Base-by-base conservation (phyloP, 257 asterid species). In the Coffea eugenioides region DNA sequence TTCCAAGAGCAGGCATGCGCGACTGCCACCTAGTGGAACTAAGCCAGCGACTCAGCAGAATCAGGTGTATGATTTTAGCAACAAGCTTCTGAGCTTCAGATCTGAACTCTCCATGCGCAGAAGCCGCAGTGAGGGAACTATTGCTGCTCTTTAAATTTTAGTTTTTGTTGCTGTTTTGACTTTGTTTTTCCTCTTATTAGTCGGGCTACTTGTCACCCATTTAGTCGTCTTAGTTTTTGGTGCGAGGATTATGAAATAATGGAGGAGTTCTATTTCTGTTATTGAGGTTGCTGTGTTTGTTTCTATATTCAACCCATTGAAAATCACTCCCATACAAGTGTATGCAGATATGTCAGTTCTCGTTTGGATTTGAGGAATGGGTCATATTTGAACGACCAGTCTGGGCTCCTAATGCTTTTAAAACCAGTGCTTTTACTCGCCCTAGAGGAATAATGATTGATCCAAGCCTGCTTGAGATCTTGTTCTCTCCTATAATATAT, bases 101-200 rank as follows among this genome's bases (percentile, higher is more conserved):
- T 74, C 77, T 45, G 93, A 85, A 76, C 79, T 86, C 43, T 86
- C 92, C 15, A 83, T 93, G 71, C 93, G 89, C 39, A 81, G 96
- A 79, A 93, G 94, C 90, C 90, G 94, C 8, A 95, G 98, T 31
- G 97, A 89, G 85, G 98, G 98, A 69, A 93, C 89, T 68, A 89
- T 95, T 45, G 98, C 94, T 73, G 91, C 79, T 31, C 79, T 89
- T 80, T 92, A 3, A 25, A 52, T 6, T 46, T 46, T 16, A 39
- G 45, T 16, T 64, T 10, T 15, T 3, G 9, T 6, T 25, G 2
- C 11, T 69, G 23, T 6, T 39, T 3, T 4, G 59, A n/a, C 52
- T 27, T 25, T 36, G 31, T 18, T 5, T 57, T 57, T 21, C 20
- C 11, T 0, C 25, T 57, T 57, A 34, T 52, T 56, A 10, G n/a